phyloP scores from a whole-genome alignment of 1,139 yeast genomes.

The Geotrichum macrosporum region DNA sequence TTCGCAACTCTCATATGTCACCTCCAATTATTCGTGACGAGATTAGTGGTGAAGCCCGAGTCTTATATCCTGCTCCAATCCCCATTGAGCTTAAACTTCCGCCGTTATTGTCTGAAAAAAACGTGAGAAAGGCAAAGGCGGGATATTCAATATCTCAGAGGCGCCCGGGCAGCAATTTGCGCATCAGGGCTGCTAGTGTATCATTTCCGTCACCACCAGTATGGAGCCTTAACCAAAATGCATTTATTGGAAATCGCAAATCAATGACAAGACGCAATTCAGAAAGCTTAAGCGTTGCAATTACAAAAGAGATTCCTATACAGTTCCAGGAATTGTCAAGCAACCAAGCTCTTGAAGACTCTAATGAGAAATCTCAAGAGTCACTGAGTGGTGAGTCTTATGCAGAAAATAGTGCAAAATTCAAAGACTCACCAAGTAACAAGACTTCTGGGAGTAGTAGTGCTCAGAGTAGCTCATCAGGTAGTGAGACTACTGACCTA shows the following conservation, averaged over 20 bases:
- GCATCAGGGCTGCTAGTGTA: slow-evolving; percentile 19
- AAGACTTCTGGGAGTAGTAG: no score
- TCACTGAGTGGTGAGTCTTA: no score
- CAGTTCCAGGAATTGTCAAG: no score
- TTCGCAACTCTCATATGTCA: slow-evolving; percentile 9
- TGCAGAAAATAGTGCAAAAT: no score
- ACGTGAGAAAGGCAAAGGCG: slow-evolving; percentile 9
- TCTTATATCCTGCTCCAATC: slow-evolving; percentile 37
- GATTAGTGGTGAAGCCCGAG: slow-evolving; percentile 4
- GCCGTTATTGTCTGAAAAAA: slow-evolving; percentile 29
- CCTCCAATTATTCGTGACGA: slow-evolving; percentile 7
- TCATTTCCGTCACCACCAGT: slow-evolving; percentile 22
- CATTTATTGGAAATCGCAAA: background rate
- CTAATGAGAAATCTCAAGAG: no score
- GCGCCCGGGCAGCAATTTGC: slow-evolving; percentile 3
- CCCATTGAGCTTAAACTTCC: slow-evolving; percentile 32
- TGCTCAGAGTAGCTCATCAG: no score
- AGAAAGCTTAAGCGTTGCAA: no score
- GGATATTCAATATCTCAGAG: slow-evolving; percentile 13
- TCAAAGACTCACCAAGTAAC: no score
- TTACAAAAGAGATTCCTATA: no score
- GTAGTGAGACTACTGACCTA: no score
- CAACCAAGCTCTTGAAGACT: no score
- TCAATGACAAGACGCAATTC: background rate
- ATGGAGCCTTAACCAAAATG: slow-evolving; percentile 13